Evolutionary conservation across 2,329 filamentous ascomycete genomes (phyloP), one percentile per base, ranked within the genome.

Genomic region (Geosmithia flava): DNA sequence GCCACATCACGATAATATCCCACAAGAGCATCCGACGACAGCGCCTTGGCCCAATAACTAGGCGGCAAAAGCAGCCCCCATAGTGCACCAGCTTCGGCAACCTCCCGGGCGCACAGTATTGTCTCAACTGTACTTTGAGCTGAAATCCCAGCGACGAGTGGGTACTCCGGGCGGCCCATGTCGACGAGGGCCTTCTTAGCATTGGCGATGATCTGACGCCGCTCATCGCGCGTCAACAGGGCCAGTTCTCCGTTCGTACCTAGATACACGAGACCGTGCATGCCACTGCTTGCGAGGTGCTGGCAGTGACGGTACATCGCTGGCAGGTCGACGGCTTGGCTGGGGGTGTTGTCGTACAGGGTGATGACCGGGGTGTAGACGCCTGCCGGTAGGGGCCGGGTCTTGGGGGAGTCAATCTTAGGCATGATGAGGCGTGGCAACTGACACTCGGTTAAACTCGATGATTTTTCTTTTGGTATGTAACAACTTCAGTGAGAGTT

Each of bases 51-150:
- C 60, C 88, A 90, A 68, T 90, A 91, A 44, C 78, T 80, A 1
- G 86, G 85, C 7, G 86, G 84, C 5, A 91, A 73, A 1, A 90
- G 75, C 43, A 91, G 71, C 2, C 81, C 83, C 53, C 84, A 86
- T 58, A 87, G 81, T 52, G 81, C 85, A 40, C 86, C 85, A 17
- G 79, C 73, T 7, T 73, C 70, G 52, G 75, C 77, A 7, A 84
- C 85, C 55, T 88, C 70, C 30, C 80, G 80, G 40, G 83, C 80
- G 42, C 78, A 72, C 30, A 67, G 68, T 68, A 87, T 89, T 59
- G 80, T 85, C 30, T 77, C 71, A 33, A 76, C 62, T 37, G 87
- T 70, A 13, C 80, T 78, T 20, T 59, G 48, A 1, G 64, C 69
- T 0, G 64, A 68, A 20, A 71, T 66, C 5, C 70, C 70, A 3